Base-by-base conservation (phyloP, 2,329 filamentous ascomycete genomes). In the Colletotrichum spinosum region DNA sequence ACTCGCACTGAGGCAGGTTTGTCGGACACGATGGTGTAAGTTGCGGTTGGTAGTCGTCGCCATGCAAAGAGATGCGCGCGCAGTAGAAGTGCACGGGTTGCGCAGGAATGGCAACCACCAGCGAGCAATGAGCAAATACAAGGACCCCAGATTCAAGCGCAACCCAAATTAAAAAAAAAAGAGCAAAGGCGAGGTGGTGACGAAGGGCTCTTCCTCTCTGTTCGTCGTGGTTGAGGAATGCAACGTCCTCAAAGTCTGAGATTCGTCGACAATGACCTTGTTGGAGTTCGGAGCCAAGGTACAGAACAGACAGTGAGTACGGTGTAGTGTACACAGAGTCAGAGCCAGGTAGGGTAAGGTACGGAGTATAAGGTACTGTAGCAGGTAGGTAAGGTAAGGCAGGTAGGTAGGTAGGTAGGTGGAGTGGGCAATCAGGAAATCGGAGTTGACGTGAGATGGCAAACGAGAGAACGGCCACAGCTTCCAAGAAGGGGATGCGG, bases 241-340 rank as follows among this genome's bases (percentile, higher is more conserved):
- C 52, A 56, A 46, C 35, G 25, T 25, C 3, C 25, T 25, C 25
- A 25, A 25, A 25, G 25, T 25, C 25, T 25, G 15, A 48, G 65
- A 44, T 55, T 63, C 42, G 63, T 62, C 61, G 60, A 69, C 67
- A 67, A 69, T 57, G 67, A 58, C 65, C 67, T 68, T 69, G 67
- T 69, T 68, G 50, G 56, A 25, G 25, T 4, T 25, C 4, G 25
- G 25, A 25, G 25, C 25, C 25, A 25, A 25, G 25, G 25, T 25
- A 25, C 25, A 5, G 25, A 25, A 25, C 25, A 25, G 25, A 25
- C 25, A 25, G 4, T 25, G 25, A 25, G 25, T 25, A 25, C 25
- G 25, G 25, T 25, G 25, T 25, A 25, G 4, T 4, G 25, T 25
- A 25, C 25, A 25, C 25, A 25, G 25, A 25, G 25, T 25, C 4